Conservation (phyloP, 2,329 filamentous ascomycete genomes). For the Phaeosphaeriaceae sp. region DNA sequence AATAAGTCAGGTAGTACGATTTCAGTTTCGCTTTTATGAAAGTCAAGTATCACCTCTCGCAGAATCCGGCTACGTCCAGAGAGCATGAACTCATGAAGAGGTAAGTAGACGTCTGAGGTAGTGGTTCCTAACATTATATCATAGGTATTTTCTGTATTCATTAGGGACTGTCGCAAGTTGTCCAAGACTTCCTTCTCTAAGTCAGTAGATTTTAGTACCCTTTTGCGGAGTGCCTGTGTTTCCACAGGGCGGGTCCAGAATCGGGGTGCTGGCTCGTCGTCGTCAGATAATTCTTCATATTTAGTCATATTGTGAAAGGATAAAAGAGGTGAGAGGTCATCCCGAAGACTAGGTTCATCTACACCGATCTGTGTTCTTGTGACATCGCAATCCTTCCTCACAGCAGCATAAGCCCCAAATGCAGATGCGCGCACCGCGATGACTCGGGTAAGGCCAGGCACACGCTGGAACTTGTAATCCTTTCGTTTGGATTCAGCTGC, state of each 20-base stretch:
- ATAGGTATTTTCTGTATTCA: slow-evolving; percentile 52
- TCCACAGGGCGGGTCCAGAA: slow-evolving; percentile 58
- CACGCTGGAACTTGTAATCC: slow-evolving; percentile 93
- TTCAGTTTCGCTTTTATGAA: slow-evolving; percentile 61
- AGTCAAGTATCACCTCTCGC: slow-evolving; percentile 62
- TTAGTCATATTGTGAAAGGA: slow-evolving; percentile 66
- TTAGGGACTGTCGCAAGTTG: slow-evolving; percentile 45
- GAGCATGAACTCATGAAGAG: slow-evolving; percentile 82
- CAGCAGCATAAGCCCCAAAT: slow-evolving; percentile 87
- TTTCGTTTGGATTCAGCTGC: slow-evolving; percentile 69
- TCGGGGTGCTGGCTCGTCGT: slow-evolving; percentile 54
- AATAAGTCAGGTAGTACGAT: slow-evolving; percentile 66
- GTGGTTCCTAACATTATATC: slow-evolving; percentile 60
- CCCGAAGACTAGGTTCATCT: slow-evolving; percentile 71
- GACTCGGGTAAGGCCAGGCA: slow-evolving; percentile 86
- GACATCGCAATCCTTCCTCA: slow-evolving; percentile 83
- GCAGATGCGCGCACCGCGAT: slow-evolving; percentile 84
- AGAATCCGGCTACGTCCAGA: slow-evolving; percentile 75
- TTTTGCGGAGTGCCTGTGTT: slow-evolving; percentile 60
- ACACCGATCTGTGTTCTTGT: slow-evolving; percentile 75
- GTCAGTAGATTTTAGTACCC: slow-evolving; percentile 67
- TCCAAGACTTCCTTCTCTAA: slow-evolving; percentile 67
- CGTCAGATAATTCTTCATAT: slow-evolving; percentile 50
- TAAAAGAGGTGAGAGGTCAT: slow-evolving; percentile 73
- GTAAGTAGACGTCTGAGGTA: slow-evolving; percentile 72